A percentile compares a stretch with the other conserved stretches of the same genome.
phyloP scores from a whole-genome alignment of 257 asterid genomes.

The Solanum chiquidenum region DNA sequence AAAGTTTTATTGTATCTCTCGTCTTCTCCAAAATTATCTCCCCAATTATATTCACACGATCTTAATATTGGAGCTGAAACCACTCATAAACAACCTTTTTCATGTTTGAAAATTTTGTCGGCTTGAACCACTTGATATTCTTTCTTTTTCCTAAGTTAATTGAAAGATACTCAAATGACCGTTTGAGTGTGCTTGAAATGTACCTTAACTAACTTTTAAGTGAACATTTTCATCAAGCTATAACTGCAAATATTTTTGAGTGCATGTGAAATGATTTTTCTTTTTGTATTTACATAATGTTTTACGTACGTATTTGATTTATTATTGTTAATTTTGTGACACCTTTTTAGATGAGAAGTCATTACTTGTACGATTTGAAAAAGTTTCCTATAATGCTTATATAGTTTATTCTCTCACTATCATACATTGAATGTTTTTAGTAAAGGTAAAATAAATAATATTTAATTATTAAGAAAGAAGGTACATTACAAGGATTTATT shows the following conservation, averaged over 20 bases:
- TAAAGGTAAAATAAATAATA: not conserved
- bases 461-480: not conserved
- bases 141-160: not conserved
- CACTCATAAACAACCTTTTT: not conserved
- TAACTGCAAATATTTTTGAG: not conserved
- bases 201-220: constrained; percentile 1
- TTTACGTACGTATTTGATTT: not conserved
- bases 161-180: not conserved
- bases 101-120: not conserved
- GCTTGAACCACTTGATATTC: not conserved
- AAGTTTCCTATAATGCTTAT: not conserved
- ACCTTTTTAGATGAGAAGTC: not conserved
- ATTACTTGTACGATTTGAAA: not conserved
- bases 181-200: not conserved
- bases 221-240: not conserved
- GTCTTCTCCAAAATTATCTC: constrained; percentile 3
- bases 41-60: constrained; percentile 1
- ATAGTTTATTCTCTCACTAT: not conserved
- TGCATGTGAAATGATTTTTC: not conserved
- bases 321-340: not conserved
- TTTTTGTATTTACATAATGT: not conserved
- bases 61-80: constrained; percentile 3
- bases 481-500: not conserved
- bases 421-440: not conserved
- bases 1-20: not conserved